phyloP scores from a whole-genome alignment of 164 flowering plant genomes.

The Magnolia changhungtana region DNA sequence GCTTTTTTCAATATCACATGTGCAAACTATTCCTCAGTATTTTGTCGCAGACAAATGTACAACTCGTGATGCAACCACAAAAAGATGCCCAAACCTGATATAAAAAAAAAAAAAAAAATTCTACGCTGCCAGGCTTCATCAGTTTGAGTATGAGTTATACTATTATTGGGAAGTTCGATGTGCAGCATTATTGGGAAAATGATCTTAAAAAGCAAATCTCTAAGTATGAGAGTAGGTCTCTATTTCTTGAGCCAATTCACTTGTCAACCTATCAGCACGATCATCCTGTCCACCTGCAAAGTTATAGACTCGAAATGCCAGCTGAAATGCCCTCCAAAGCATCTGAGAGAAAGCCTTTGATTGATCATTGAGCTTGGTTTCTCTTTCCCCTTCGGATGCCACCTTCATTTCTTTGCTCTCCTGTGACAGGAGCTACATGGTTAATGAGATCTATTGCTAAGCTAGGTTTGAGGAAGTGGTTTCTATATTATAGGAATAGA shows the following conservation, averaged over 20 bases:
- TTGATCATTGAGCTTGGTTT: constrained; percentile 26
- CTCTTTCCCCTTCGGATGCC: constrained; percentile 23
- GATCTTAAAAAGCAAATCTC: not conserved
- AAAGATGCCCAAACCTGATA: not conserved
- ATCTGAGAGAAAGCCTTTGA: constrained; percentile 35
- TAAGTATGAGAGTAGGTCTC: constrained; percentile 38
- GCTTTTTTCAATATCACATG: not conserved
- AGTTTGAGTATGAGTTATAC: not conserved
- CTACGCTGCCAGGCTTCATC: not conserved
- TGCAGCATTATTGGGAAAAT: no score
- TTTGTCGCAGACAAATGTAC: not conserved
- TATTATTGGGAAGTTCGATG: not conserved
- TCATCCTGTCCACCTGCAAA: constrained; percentile 92
- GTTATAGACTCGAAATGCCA: constrained; percentile 70
- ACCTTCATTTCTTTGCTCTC: constrained; percentile 35
- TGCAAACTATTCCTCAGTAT: not conserved
- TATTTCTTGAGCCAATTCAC: constrained; percentile 69
- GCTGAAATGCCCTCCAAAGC: constrained; percentile 83
- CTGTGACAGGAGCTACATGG: constrained; percentile 21
- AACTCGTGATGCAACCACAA: not conserved
- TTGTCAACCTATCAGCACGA: constrained; percentile 63
- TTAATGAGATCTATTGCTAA: not conserved
- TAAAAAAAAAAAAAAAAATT: not conserved
- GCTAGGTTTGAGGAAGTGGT: not conserved
- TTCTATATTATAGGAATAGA: not conserved